Conservation (phyloP, 1,139 yeast species). For the Diutina mesorugosa region DNA sequence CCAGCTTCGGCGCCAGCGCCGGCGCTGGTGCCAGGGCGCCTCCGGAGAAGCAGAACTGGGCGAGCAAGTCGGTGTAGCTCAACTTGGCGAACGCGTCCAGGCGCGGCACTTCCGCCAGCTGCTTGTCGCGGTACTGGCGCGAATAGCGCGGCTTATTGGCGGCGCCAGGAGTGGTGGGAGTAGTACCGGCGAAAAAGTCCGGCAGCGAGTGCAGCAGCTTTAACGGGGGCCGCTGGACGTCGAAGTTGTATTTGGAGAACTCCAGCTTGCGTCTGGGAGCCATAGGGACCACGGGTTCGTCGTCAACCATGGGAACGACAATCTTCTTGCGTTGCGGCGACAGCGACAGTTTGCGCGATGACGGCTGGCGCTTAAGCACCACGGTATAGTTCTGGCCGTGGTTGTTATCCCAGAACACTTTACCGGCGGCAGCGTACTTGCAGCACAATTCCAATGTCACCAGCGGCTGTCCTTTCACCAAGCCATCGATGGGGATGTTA, state of each 20-base stretch:
- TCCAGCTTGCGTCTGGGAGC: not conserved
- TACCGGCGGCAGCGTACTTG: not conserved
- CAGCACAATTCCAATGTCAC: not conserved
- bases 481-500: not conserved
- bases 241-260: not conserved
- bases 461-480: not conserved
- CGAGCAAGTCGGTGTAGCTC: not conserved
- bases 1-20: not conserved
- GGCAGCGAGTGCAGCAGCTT: constrained; percentile 1
- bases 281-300: not conserved
- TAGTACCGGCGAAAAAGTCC: not conserved
- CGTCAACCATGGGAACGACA: not conserved
- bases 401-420: constrained; percentile 2
- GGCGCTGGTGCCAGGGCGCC: not conserved
- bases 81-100: not conserved
- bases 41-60: not conserved
- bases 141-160: not conserved
- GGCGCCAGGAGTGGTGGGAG: not conserved
- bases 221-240: not conserved
- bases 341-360: not conserved
- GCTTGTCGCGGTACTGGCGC: not conserved
- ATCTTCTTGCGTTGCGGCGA: too few relatives aligned
- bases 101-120: not conserved
- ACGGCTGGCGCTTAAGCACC: not conserved
- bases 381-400: not conserved